These are phyloP conservation scores for Lumnitzera littorea DNA, from an alignment of 345 rosid genomes.

Conservation along the genomic window DNA sequence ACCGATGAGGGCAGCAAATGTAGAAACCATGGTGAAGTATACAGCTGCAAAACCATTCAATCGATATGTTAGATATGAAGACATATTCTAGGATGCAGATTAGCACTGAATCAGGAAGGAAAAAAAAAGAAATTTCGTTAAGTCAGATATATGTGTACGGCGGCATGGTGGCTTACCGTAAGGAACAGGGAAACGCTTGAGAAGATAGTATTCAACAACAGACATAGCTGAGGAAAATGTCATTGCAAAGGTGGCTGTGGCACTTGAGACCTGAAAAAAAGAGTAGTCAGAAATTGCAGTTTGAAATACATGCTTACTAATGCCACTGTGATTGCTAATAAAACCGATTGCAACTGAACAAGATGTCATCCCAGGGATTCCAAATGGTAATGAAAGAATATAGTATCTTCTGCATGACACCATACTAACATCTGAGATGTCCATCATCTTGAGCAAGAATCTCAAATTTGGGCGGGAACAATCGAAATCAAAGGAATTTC, in stretches of 20 bases:
- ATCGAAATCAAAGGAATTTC: no score
- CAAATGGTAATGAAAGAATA: no score
- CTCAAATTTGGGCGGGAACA: no score
- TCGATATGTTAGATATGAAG: no score
- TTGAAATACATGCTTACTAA: neutral
- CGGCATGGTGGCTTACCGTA: conserved; percentile 31
- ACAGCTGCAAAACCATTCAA: conserved; percentile 30
- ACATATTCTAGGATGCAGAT: neutral
- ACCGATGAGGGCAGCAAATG: conserved; percentile 46
- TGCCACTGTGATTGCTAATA: no score
- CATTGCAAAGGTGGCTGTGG: conserved; percentile 88
- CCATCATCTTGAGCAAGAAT: no score
- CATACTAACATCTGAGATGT: no score
- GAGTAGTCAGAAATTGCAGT: neutral
- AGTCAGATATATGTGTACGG: neutral
- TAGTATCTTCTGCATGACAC: no score
- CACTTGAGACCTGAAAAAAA: conserved; percentile 58
- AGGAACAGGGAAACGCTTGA: conserved; percentile 76
- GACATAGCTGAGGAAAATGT: conserved; percentile 81
- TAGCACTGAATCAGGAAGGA: neutral
- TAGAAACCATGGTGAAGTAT: conserved; percentile 47
- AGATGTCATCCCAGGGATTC: no score
- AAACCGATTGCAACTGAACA: no score
- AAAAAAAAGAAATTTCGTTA: neutral
- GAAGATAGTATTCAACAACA: conserved; percentile 75